Evolutionary conservation across 148 eudicot genomes (phyloP).

Genomic region (Fagopyrum tataricum): DNA sequence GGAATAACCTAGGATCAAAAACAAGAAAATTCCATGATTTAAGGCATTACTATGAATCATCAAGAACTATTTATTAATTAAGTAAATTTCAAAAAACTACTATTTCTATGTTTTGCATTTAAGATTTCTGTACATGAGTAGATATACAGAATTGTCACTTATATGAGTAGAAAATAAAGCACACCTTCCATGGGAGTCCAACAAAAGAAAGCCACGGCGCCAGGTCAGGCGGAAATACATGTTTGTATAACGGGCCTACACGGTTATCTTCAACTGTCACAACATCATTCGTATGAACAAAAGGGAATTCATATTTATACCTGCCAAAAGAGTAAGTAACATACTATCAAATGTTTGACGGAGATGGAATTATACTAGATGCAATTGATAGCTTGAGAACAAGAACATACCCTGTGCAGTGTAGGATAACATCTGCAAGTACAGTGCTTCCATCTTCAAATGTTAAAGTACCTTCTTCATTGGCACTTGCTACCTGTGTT

Average conservation of each 20-base stretch:
- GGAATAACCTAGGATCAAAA: conserved; percentile 53
- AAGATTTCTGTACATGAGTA: no score
- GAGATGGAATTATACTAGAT: neutral
- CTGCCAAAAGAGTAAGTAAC: conserved; percentile 24
- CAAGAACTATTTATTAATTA: neutral
- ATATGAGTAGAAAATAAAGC: neutral
- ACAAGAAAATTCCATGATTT: neutral
- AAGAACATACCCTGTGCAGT: conserved; percentile 77
- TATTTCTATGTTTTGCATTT: no score
- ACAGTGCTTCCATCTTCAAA: conserved; percentile 54
- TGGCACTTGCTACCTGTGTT: conserved; percentile 61
- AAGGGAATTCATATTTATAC: conserved; percentile 85
- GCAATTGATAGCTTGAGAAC: neutral
- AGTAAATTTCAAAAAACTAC: no score
- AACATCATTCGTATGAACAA: conserved; percentile 49
- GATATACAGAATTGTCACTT: neutral
- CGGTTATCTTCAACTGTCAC: conserved; percentile 78
- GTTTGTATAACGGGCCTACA: conserved; percentile 91
- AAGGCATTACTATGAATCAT: neutral
- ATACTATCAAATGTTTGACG: neutral
- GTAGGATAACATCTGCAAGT: conserved; percentile 67
- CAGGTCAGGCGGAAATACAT: conserved; percentile 72
- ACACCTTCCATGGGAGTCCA: conserved; percentile 77
- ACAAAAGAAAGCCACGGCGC: conserved; percentile 92
- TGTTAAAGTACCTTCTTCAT: conserved; percentile 54